Percentiles rank a stretch among this genome's conserved stretches.
These are phyloP conservation scores for Cryphonectria naterciae DNA, from an alignment of 2,329 filamentous ascomycete species.

Conservation along the genomic window DNA sequence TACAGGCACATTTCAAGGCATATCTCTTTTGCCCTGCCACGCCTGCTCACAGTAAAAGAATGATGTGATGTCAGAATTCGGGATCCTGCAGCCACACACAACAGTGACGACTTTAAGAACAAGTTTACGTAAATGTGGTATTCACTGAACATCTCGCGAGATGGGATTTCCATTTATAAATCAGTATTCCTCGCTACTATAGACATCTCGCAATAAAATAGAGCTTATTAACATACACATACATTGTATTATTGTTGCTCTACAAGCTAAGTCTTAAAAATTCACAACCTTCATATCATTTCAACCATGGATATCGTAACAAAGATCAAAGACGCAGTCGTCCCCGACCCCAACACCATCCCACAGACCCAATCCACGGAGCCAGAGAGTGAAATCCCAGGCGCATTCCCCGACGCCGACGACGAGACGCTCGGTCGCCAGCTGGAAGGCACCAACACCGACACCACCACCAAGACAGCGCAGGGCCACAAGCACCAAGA, in stretches of 20 bases:
- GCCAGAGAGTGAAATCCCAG: neutral
- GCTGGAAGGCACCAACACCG: neutral
- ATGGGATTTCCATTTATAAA: neutral
- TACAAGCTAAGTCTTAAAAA: neutral
- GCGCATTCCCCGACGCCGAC: slow-evolving; percentile 7
- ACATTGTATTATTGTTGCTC: neutral
- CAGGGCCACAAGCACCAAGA: neutral
- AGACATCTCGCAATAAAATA: neutral
- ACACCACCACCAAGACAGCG: neutral
- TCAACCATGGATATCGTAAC: slow-evolving; percentile 1
- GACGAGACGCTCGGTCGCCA: slow-evolving; percentile 1
- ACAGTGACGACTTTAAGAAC: neutral
- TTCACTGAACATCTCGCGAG: neutral
- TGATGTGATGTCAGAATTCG: neutral
- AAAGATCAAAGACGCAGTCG: slow-evolving; percentile 10
- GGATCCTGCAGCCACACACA: neutral
- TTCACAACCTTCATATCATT: no score
- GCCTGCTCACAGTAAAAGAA: neutral
- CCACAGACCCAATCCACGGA: neutral
- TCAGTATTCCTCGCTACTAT: neutral
- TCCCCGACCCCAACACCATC: slow-evolving; percentile 6
- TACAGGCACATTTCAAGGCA: neutral
- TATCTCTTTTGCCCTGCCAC: neutral
- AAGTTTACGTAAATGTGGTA: neutral
- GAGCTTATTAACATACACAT: neutral